phyloP scores from a whole-genome alignment of 805 yeast genomes.

The Martiniozyma abietophila region DNA sequence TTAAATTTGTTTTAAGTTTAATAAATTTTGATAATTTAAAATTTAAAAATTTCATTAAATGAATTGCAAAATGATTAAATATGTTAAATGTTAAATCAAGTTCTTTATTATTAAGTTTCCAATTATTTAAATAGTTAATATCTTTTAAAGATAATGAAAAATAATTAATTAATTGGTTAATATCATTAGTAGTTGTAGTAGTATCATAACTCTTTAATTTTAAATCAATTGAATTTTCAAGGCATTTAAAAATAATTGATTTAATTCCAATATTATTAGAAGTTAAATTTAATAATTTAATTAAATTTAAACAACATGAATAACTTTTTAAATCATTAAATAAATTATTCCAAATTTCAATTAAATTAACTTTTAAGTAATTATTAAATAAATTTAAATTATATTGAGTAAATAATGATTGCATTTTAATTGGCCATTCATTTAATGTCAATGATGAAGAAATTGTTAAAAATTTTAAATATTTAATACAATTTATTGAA shows the following conservation, averaged over 20 bases:
- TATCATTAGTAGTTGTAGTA: conserved; percentile 2
- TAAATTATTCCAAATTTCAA: conserved; percentile 11
- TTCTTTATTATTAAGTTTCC: conserved; percentile 19
- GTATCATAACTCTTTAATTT: conserved; percentile 10
- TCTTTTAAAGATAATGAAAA: conserved; percentile 17
- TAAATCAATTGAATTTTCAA: conserved; percentile 8
- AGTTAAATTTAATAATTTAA: conserved; percentile 14
- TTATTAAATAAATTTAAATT: conserved; percentile 12
- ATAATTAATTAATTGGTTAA: conserved; percentile 14
- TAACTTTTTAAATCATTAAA: conserved; percentile 16
- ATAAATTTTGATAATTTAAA: conserved; percentile 11
- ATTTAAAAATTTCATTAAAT: conserved; percentile 14
- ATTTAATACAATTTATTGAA: too few relatives aligned
- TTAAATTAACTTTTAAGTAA: conserved; percentile 9
- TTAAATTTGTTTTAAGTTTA: not conserved
- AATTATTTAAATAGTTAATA: conserved; percentile 18
- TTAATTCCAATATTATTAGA: conserved; percentile 9
- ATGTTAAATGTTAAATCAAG: conserved; percentile 15
- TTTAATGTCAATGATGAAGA: too few relatives aligned
- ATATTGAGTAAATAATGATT: conserved; percentile 10
- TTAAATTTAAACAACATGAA: conserved; percentile 15
- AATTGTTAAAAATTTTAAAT: too few relatives aligned
- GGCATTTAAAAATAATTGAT: conserved; percentile 9
- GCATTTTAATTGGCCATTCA: conserved; percentile 21
- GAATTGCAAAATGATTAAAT: conserved; percentile 14